Base-by-base conservation (phyloP, 768 basidiomycete species). In the Tylopilus plumbeoviolaceoides region DNA sequence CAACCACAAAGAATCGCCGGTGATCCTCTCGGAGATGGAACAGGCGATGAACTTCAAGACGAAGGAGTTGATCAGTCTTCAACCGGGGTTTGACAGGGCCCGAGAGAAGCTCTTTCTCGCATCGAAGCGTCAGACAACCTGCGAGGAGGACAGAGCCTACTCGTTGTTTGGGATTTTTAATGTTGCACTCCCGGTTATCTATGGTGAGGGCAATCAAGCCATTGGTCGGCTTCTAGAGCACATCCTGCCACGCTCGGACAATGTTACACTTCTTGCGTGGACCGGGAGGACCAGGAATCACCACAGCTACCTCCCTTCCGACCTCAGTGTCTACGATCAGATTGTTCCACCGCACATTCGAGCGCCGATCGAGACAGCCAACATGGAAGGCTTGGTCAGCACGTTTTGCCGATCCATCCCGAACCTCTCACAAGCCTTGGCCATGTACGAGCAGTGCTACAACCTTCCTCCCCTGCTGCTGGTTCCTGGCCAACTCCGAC, bases 101-200 rank as follows among this genome's bases (percentile, higher is more conserved):
- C 49, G 48, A 5, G 55, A 55, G 23, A 57, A 42, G 38, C 48
- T 63, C 1, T 41, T 20, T 10, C 40, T 54, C 30, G 63, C 62
- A 12, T 60, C 62, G 1, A 39, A 0, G 10, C 47, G 61, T 2
- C 30, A 30, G 5, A 56, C 62, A 9, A 62, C 61, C 1, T 10
- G 12, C 5, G 46, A 18, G 9, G 62, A 60, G 44, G 62, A 62
- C 10, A 46, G 23, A 4, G 54, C 60, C 1, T 63, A 61, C 42
- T 62, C 48, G 0, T n/a, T 63, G 15, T 21, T 59, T 12, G 60
- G 57, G 4, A 44, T 63, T 9, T 52, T 63, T 23, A 39, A 54
- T 36, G 46, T 47, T 6, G 21, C 23, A 1, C 9, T 63, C 5
- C 54, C 54, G 1, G 25, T 62, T 33, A 27, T 31, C 14, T 63